These are phyloP conservation scores for Colletotrichum sp. DNA, from an alignment of 2,329 filamentous ascomycete species.

Conservation along the genomic window DNA sequence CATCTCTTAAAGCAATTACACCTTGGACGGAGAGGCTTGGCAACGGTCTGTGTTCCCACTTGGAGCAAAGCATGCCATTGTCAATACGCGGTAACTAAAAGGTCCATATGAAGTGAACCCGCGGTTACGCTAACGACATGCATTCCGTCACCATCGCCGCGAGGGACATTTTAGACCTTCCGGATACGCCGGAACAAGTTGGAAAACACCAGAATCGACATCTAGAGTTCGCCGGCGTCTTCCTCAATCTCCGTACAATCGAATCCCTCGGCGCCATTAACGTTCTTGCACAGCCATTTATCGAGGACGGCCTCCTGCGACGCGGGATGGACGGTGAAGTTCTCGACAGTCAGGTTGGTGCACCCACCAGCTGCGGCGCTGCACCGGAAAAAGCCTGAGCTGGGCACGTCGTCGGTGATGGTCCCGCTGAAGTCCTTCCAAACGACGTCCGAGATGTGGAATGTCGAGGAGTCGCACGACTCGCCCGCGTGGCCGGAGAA, in stretches of 20 bases:
- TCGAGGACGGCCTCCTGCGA: slow-evolving; percentile 21
- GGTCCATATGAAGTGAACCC: not conserved
- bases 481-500: slow-evolving; percentile 36
- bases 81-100: not conserved
- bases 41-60: not conserved
- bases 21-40: not conserved
- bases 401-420: slow-evolving; percentile 26
- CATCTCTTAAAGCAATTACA: not conserved
- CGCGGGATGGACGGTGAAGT: slow-evolving; percentile 25
- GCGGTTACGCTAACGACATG: not conserved
- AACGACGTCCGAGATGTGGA: slow-evolving; percentile 32
- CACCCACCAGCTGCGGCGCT: slow-evolving; percentile 35
- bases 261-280: slow-evolving; percentile 28
- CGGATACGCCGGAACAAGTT: slow-evolving; percentile 3
- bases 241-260: slow-evolving; percentile 22
- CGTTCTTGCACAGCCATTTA: slow-evolving; percentile 32
- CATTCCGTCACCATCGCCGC: not conserved
- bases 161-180: not conserved
- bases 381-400: slow-evolving; percentile 34
- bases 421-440: slow-evolving; percentile 34
- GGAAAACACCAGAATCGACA: not conserved
- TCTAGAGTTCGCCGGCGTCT: not conserved
- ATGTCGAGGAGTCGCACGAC: slow-evolving; percentile 37
- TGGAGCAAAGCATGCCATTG: not conserved
- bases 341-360: slow-evolving; percentile 29